Base-by-base conservation (phyloP, 768 basidiomycete species). In the Mycena albidolilacea region DNA sequence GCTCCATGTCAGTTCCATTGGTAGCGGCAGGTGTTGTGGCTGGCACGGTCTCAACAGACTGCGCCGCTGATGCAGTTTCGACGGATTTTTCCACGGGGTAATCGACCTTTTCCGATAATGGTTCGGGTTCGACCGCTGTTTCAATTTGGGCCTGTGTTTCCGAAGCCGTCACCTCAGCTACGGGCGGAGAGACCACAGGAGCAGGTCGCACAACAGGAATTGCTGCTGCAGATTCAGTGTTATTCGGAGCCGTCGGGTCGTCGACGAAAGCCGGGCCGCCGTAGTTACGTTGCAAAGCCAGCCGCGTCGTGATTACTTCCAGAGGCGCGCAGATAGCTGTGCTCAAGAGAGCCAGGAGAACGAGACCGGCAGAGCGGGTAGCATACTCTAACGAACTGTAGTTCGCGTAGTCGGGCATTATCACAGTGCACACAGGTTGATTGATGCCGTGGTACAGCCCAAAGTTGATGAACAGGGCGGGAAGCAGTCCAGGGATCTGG, bases 401-500 rank as follows among this genome's bases (percentile, higher is more conserved):
- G 9, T 46, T 19, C 15, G 7, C 6, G 48, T 15, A n/a, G 41
- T 10, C 61, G 15, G 59, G 76, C 30, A 70, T 50, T 21, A 73
- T 65, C 19, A 70, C 37, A 1, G 6, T n/a, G 19, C 87, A 82
- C 39, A 89, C 69, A 7, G 82, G 77, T 17, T 67, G 65, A 14
- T 76, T 21, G 35, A 78, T n/a, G 46, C 76, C 61, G 38, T 71
- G 55, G 66, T 64, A 74, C 21, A 79, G 57, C 11, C 80, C 75
- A 15, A 90, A 81, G 70, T 88, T 88, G 21, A 84, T 65, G 7
- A 87, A 74, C 58, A 89, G 81, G 0, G 85, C 81, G 3, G 82
- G 77, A 48, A 90, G 81, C 52, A 92, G 82, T 17, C 90, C 90
- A 0, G 91, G 90, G 0, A 88, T 88, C 43, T 87, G 76, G 73